Percentiles rank a stretch among this genome's conserved stretches.
Conservation (phyloP, 2,329 filamentous ascomycete genomes). For the Dactylellina cionopaga region DNA sequence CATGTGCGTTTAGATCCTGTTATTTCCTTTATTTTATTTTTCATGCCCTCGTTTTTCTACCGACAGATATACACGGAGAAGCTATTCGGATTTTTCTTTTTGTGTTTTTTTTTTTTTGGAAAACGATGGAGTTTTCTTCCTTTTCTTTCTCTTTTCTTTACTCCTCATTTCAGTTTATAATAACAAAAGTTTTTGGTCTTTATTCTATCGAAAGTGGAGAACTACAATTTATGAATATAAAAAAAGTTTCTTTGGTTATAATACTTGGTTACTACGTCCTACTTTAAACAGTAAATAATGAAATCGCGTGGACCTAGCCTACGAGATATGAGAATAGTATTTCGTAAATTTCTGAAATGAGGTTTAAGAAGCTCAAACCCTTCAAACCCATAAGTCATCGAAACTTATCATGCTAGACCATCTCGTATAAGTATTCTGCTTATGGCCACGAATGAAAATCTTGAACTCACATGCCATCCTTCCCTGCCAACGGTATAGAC, state of each 20-base stretch:
- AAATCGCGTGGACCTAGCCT: no score
- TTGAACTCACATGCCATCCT: no score
- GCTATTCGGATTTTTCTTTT: constrained; percentile 11
- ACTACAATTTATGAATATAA: constrained; percentile 24
- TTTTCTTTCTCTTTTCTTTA: not conserved
- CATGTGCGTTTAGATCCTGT: constrained; percentile 26
- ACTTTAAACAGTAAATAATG: not conserved
- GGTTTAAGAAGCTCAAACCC: no score
- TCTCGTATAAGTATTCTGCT: no score
- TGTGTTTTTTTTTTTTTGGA: no score
- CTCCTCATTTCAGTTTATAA: not conserved
- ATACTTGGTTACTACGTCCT: not conserved
- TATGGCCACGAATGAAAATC: no score
- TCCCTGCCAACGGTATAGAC: no score
- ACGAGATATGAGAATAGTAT: no score
- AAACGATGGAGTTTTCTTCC: constrained; percentile 27
- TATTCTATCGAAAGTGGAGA: constrained; percentile 23
- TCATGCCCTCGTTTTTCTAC: constrained; percentile 8
- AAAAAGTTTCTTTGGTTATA: constrained; percentile 14
- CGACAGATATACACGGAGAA: constrained; percentile 33
- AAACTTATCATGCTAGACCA: no score
- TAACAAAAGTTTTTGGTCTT: constrained; percentile 32
- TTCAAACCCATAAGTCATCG: no score
- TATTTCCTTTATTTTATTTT: constrained; percentile 18
- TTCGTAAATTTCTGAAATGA: no score